Evolutionary conservation across 176 grass and related monocot genomes (phyloP), one percentile per base, ranked within the genome.

Genomic region (Pontederia paniculata): DNA sequence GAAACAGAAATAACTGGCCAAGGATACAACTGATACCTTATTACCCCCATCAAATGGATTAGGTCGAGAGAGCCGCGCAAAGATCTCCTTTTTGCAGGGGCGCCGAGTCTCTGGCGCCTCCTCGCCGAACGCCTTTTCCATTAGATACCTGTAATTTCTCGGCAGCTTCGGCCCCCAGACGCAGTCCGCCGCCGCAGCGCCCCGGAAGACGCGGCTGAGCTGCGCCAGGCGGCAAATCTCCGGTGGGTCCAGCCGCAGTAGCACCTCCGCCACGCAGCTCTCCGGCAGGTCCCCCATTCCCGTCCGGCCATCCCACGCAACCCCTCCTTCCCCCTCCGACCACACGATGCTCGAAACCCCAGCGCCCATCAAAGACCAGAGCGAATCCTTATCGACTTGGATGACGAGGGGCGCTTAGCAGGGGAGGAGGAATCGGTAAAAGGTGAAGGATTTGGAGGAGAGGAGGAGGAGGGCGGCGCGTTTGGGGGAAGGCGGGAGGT

Each of bases 121-220:
- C n/a, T 28, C 63, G 13, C 57, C 66, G 13, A 60, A 55, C 20
- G 55, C 74, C 44, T 69, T 74, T 31, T 78, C 67, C 52, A 98
- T 50, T 54, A 98, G 72, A 54, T 69, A 77, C 28, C 55, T 67
- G 43, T 98, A 98, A 71, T 98, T 98, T 52, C 18, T 70, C 15
- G 93, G 93, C 57, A 98, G 70, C 84, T 98, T 98, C 68, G 78
- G 56, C 65, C 84, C 83, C 93, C 93, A 98, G 31, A 98, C 60
- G 68, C 62, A 53, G 61, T 98, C 75, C 21, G 78, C 81, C 25
- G 86, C 90, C 57, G 86, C 86, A 8, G 86, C 86, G 62, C 74
- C 69, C 3, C 57, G 72, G 71, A 98, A 98, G 21, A 77, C 78
- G 71, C 72, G 83, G 78, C 76, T 87, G 61, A 98, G 77, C 28